Evolutionary conservation across 164 flowering plant species (phyloP).

Genomic region (Euptelea pleiosperma): DNA sequence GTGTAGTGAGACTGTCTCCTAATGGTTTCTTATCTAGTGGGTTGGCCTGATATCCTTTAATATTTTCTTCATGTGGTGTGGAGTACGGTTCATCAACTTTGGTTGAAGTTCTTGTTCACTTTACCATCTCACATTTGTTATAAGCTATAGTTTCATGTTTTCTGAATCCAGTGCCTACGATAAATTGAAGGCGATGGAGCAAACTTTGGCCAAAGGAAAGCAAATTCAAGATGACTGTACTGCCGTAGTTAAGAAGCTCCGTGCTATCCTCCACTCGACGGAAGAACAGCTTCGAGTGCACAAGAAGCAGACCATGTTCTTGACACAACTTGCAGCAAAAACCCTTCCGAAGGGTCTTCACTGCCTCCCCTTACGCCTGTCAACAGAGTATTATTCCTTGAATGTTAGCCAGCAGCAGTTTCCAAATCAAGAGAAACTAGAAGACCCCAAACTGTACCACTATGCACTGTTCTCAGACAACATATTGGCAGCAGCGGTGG

Average conservation of each 20-base stretch:
- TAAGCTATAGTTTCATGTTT: too few species aligned
- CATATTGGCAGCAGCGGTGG: conserved; percentile 89
- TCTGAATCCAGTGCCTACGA: conserved; percentile 54
- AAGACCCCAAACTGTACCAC: conserved; percentile 62
- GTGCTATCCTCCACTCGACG: conserved; percentile 79
- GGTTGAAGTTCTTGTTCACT: not conserved
- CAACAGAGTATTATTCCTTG: conserved; percentile 63
- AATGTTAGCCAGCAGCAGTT: conserved; percentile 55
- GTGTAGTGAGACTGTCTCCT: too few species aligned
- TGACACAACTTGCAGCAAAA: conserved; percentile 83
- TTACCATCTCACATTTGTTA: not conserved
- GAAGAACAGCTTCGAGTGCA: conserved; percentile 88
- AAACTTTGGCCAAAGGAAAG: conserved; percentile 64
- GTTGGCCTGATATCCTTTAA: too few species aligned
- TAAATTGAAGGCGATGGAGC: conserved; percentile 75
- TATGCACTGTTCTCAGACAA: conserved; percentile 86
- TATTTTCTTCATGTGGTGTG: not conserved
- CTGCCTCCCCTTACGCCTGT: conserved; percentile 82
- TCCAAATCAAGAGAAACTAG: conserved; percentile 62
- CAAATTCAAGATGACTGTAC: conserved; percentile 82
- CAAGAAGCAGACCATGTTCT: conserved; percentile 73
- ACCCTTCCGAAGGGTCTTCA: conserved; percentile 90
- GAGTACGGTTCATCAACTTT: not conserved
- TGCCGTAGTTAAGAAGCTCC: conserved; percentile 68
- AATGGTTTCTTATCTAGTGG: too few species aligned